Percentiles rank a stretch among this genome's conserved stretches.
phyloP scores from a whole-genome alignment of 306 rosid genomes.

The Betula pendula region DNA sequence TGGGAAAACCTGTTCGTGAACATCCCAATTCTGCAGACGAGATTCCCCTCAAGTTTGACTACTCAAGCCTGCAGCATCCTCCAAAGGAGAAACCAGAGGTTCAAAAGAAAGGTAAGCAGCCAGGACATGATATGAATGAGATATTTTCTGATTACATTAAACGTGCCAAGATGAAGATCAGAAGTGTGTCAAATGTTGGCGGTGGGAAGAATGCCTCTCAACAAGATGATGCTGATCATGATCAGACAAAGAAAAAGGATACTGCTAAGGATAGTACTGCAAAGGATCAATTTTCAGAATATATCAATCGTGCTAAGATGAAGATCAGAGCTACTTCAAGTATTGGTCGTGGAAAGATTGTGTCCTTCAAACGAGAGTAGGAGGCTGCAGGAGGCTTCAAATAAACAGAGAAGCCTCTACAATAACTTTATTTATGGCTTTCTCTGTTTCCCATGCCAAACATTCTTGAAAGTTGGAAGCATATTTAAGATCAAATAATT shows the following conservation, averaged over 20 bases:
- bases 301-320: conserved; percentile 38
- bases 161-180: conserved; percentile 31
- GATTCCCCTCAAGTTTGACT: conserved; percentile 34
- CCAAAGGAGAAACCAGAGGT: background rate
- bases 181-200: conserved; percentile 34
- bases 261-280: conserved; percentile 23
- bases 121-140: conserved; percentile 35
- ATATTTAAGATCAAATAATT: background rate
- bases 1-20: background rate
- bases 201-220: conserved; percentile 22
- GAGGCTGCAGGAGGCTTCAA: background rate
- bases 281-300: conserved; percentile 46
- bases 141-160: conserved; percentile 41
- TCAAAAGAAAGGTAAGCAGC: background rate
- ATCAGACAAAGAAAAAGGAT: conserved; percentile 29
- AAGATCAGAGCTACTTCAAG: conserved; percentile 46
- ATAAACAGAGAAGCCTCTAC: background rate
- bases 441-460: background rate
- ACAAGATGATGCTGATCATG: conserved; percentile 14
- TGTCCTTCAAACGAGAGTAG: conserved; percentile 41
- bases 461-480: background rate
- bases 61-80: conserved; percentile 14
- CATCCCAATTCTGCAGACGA: conserved; percentile 19
- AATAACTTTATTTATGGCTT: background rate
- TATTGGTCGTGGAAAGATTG: conserved; percentile 22